Evolutionary conservation across 352 stramenopile genomes (phyloP).

Genomic region (Phytophthora hybrid): DNA sequence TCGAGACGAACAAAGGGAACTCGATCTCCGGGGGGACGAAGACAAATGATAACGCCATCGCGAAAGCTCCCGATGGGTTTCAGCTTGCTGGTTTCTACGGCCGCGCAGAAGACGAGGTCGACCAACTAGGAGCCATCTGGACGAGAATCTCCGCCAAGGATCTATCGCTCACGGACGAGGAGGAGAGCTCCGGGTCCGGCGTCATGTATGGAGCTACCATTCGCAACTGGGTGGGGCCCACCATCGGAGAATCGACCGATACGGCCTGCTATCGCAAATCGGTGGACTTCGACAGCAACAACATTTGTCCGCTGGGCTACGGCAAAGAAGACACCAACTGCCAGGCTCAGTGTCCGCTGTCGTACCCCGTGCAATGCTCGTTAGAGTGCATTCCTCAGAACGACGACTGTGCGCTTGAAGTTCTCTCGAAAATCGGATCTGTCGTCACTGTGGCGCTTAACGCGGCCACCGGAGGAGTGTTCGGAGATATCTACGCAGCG

Average conservation of each 20-base stretch:
- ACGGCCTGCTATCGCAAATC: slow-evolving; percentile 11
- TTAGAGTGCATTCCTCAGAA: slow-evolving; percentile 73
- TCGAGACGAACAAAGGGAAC: background rate
- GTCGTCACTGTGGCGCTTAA: slow-evolving; percentile 46
- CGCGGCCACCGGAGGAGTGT: slow-evolving; percentile 40
- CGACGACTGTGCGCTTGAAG: slow-evolving; percentile 52
- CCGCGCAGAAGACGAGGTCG: slow-evolving; percentile 1
- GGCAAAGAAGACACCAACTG: slow-evolving; percentile 8
- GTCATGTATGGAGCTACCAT: slow-evolving; percentile 8
- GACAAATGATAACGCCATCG: background rate
- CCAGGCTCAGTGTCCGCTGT: slow-evolving; percentile 50
- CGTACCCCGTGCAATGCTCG: slow-evolving; percentile 65
- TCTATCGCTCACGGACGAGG: background rate
- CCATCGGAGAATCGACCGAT: background rate
- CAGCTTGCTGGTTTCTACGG: slow-evolving; percentile 7
- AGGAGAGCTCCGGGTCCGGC: slow-evolving; percentile 1
- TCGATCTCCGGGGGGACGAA: slow-evolving; percentile 5
- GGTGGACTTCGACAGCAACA: slow-evolving; percentile 11
- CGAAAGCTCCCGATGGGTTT: slow-evolving; percentile 2
- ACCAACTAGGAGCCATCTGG: slow-evolving; percentile 6
- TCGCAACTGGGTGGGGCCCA: slow-evolving; percentile 9
- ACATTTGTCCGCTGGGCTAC: slow-evolving; percentile 26
- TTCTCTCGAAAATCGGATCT: slow-evolving; percentile 37
- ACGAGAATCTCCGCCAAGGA: slow-evolving; percentile 10
- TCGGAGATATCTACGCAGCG: slow-evolving; percentile 23